Evolutionary conservation across 1,284 basidiomycete species (phyloP), one percentile per base, ranked within the genome.

Genomic region (Cystobasidiaceae sp.): DNA sequence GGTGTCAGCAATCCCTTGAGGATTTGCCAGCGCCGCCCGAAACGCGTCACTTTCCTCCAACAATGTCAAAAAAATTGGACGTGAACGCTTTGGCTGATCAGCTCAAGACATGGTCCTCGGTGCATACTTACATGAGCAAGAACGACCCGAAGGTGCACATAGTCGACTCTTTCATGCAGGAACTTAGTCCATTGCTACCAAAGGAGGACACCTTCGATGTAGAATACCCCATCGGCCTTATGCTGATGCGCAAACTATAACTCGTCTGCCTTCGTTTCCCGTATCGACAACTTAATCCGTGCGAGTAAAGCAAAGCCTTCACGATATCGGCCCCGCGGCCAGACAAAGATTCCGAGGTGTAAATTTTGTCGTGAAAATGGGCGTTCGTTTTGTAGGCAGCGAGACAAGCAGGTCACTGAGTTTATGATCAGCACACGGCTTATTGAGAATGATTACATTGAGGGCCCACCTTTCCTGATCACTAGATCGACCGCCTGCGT

Each of bases 311-410:
- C 1, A 56, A 44, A n/a, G 19, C 13, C 23, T 23, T 25, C 32
- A 56, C 23, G 55, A 58, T 25, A 69, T 70, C 4, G 75, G 75
- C 3, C 94, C 94, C 8, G 89, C 88, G 21, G 89, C 90, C 67
- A 98, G 80, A 77, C 92, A 94, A 39, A 98, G 81, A 77, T 98
- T 98, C 28, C 94, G 84, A 23, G 91, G 85, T 7, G 94, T 97
- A 74, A 97, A 94, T 71, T 96, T 90, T 11, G 94, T 86, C 73
- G 93, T 88, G 50, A 86, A 84, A 69, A 97, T 84, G 0, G 94
- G 92, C 39, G 96, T 97, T 66, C 91, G 84, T 80, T 97, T 98
- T 25, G 96, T 98, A 4, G 89, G 87, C 77, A 93, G 94, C 0
- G 93, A 94, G 1, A 89, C 82, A 1, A 98, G 78, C 50, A 97